phyloP scores from a whole-genome alignment of 2,329 filamentous ascomycete genomes.

The Aspergillus neotritici region DNA sequence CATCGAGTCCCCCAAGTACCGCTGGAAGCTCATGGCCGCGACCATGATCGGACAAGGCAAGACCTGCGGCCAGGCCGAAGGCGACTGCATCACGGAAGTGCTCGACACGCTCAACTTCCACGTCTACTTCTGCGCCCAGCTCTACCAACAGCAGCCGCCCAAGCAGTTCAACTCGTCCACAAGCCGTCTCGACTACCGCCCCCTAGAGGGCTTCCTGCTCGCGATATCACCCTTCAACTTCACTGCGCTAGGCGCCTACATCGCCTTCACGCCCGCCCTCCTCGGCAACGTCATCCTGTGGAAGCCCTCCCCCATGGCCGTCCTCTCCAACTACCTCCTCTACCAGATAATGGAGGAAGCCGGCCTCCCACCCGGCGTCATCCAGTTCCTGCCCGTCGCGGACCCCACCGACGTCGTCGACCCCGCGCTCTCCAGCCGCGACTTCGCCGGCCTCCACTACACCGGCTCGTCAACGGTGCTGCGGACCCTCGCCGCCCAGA shows the following conservation, averaged over 20 bases:
- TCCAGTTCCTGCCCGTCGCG: slow-evolving; percentile 86
- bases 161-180: neutral
- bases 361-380: slow-evolving; percentile 77
- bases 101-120: slow-evolving; percentile 70
- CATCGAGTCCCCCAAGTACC: slow-evolving; percentile 72
- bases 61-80: slow-evolving; percentile 96
- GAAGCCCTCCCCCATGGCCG: slow-evolving; percentile 85
- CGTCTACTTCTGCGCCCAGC: slow-evolving; percentile 72
- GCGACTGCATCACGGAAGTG: slow-evolving; percentile 84
- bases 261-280: slow-evolving; percentile 73
- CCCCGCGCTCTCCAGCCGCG: slow-evolving; percentile 64
- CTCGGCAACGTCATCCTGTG: slow-evolving; percentile 94
- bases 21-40: slow-evolving; percentile 89
- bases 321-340: slow-evolving; percentile 79
- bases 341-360: slow-evolving; percentile 91
- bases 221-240: slow-evolving; percentile 95
- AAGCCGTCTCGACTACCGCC: slow-evolving; percentile 73
- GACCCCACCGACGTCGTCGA: slow-evolving; percentile 72
- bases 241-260: slow-evolving; percentile 84
- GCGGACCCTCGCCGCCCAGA: slow-evolving; percentile 77
- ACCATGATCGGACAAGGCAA: slow-evolving; percentile 96
- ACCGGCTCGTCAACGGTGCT: slow-evolving; percentile 88
- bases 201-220: slow-evolving; percentile 91
- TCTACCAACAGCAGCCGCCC: slow-evolving; percentile 31
- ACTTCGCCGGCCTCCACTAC: slow-evolving; percentile 84